Percentiles rank a stretch among this genome's conserved stretches.
Conservation (phyloP, 495 filamentous ascomycete genomes). For the Talaromyces thailandensis region DNA sequence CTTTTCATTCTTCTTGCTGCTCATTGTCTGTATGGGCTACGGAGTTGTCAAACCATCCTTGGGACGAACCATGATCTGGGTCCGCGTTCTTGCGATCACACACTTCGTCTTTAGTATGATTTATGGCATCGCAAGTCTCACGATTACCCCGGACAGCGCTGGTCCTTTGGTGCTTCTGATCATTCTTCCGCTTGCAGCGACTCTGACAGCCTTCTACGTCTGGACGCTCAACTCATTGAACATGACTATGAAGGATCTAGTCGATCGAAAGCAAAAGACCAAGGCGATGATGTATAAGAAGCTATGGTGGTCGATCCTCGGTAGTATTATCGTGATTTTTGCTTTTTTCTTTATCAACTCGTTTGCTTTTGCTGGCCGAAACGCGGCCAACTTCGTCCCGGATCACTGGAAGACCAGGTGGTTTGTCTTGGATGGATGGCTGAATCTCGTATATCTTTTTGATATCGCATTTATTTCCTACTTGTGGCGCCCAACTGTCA, state of each 20-base stretch:
- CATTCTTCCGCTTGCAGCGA: slow-evolving; percentile 84
- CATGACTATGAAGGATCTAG: slow-evolving; percentile 87
- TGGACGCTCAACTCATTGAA: slow-evolving; percentile 98
- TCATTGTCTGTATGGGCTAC: slow-evolving; percentile 99
- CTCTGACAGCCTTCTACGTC: slow-evolving; percentile 93
- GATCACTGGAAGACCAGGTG: slow-evolving; percentile 93
- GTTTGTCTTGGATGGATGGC: slow-evolving; percentile 97
- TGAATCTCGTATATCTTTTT: slow-evolving; percentile 90
- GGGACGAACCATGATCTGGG: slow-evolving; percentile 87
- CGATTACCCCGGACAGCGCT: slow-evolving; percentile 63
- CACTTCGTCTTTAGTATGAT: slow-evolving; percentile 95
- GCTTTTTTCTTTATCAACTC: slow-evolving; percentile 95
- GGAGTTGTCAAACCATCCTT: slow-evolving; percentile 95
- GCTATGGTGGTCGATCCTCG: slow-evolving; percentile 95
- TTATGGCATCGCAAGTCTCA: slow-evolving; percentile 82
- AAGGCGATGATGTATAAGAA: slow-evolving; percentile 97
- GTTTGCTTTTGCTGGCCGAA: slow-evolving; percentile 78
- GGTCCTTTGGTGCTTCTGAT: slow-evolving; percentile 92
- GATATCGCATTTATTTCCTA: slow-evolving; percentile 93
- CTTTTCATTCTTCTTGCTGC: slow-evolving; percentile 96
- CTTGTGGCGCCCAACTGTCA: slow-evolving; percentile 91
- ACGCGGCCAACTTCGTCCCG: slow-evolving; percentile 80
- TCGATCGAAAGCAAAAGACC: slow-evolving; percentile 84
- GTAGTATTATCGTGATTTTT: slow-evolving; percentile 89
- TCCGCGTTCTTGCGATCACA: slow-evolving; percentile 78